Evolutionary conservation across 169 alveolate species (phyloP).

Genomic region (Amoebophrya sp.): DNA sequence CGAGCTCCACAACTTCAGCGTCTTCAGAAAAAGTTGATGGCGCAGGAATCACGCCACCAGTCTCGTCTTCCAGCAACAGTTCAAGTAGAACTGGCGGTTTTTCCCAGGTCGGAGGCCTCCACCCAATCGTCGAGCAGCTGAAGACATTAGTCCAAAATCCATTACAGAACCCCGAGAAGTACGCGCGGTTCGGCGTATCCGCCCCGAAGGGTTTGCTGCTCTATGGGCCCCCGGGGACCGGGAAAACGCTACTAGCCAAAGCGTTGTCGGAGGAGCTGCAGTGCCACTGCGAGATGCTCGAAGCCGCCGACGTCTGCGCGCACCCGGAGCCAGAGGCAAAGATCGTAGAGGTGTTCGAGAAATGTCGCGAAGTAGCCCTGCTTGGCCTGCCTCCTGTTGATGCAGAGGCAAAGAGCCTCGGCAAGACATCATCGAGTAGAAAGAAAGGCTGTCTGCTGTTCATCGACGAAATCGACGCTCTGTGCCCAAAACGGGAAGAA

Average conservation of each 20-base stretch:
- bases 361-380: neutral
- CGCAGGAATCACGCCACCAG: too few species aligned
- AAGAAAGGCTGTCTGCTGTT: constrained; percentile 2
- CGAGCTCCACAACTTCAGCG: too few species aligned
- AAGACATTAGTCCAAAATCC: neutral
- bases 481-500: constrained; percentile 24
- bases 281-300: constrained; percentile 21
- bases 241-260: constrained; percentile 42
- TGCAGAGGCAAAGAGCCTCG: too few species aligned
- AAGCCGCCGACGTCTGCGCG: neutral
- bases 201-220: constrained; percentile 37
- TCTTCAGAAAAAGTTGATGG: too few species aligned
- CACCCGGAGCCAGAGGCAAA: neutral
- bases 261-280: too few species aligned
- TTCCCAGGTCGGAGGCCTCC: constrained; percentile 9
- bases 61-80: too few species aligned
- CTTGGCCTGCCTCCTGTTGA: too few species aligned
- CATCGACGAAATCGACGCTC: constrained; percentile 32
- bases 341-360: neutral
- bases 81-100: too few species aligned
- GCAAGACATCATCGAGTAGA: too few species aligned
- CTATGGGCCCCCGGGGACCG: constrained; percentile 54
- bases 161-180: neutral
- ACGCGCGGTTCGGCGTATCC: neutral
- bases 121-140: neutral